Conservation (phyloP, 768 basidiomycete species). For the Chalciporus sphaerocephalus region DNA sequence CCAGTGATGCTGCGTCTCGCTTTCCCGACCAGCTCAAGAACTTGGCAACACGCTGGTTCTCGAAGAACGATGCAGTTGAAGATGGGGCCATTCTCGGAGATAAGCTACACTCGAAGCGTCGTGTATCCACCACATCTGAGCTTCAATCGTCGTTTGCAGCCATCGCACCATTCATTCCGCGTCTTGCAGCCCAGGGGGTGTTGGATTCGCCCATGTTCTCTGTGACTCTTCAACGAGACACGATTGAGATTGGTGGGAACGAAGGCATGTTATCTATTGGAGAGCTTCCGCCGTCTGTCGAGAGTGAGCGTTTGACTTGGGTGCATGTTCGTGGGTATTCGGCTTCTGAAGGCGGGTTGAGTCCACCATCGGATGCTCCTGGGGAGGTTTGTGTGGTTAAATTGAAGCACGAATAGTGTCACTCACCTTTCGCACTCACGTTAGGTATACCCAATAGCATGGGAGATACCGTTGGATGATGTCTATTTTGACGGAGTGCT, state of each 20-base stretch:
- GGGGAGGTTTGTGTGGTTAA: conserved; percentile 46
- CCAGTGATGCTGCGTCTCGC: background rate
- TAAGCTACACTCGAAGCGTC: conserved; percentile 6
- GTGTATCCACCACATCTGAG: conserved; percentile 15
- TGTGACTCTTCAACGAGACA: conserved; percentile 64
- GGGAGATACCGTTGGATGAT: conserved; percentile 70
- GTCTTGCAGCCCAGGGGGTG: conserved; percentile 38
- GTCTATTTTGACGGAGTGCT: conserved; percentile 65
- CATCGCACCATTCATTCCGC: conserved; percentile 44
- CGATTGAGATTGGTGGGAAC: conserved; percentile 65
- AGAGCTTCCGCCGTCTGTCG: conserved; percentile 50
- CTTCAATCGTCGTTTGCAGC: conserved; percentile 41
- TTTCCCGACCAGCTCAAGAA: conserved; percentile 10
- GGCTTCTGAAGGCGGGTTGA: conserved; percentile 47
- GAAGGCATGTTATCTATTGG: conserved; percentile 64
- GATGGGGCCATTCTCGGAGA: background rate
- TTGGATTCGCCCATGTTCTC: conserved; percentile 47
- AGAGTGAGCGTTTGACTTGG: conserved; percentile 56
- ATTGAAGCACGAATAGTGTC: background rate
- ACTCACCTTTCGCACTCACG: conserved; percentile 2
- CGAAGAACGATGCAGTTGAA: conserved; percentile 1
- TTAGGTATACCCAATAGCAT: conserved; percentile 58
- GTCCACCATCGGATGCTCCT: conserved; percentile 51
- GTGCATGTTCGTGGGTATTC: conserved; percentile 57
- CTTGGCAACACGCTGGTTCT: conserved; percentile 19